These are phyloP conservation scores for Phytopythium boreale DNA, from an alignment of 352 stramenopile genomes.

Conservation along the genomic window DNA sequence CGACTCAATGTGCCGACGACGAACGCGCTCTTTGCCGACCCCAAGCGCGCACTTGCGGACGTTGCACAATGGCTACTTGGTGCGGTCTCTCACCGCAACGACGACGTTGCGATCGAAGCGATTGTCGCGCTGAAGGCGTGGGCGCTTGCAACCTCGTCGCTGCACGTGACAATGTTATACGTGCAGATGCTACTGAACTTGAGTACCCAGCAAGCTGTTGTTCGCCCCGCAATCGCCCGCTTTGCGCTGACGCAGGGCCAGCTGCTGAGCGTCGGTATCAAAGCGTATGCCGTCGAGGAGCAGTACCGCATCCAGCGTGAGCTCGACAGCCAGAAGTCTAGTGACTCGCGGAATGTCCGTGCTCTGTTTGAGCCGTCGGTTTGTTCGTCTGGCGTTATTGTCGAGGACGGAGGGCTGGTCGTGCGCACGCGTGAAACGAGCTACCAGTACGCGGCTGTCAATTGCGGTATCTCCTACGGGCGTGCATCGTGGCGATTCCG, in stretches of 20 bases:
- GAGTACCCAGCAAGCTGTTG: conserved; percentile 6
- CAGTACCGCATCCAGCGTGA: conserved; percentile 25
- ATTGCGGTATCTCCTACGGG: conserved; percentile 64
- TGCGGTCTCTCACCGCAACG: conserved; percentile 36
- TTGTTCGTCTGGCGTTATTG: conserved; percentile 71
- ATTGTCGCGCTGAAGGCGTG: conserved; percentile 61
- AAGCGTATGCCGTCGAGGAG: conserved; percentile 47
- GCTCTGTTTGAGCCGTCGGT: conserved; percentile 78
- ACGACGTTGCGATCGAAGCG: conserved; percentile 60
- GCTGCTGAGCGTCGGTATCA: conserved; percentile 40
- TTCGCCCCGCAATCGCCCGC: conserved; percentile 14
- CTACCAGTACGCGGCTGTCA: conserved; percentile 87
- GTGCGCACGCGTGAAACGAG: conserved; percentile 85
- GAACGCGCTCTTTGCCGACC: conserved; percentile 61
- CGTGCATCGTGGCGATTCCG: conserved; percentile 88
- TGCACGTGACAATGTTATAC: conserved; percentile 69
- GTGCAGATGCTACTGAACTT: conserved; percentile 56
- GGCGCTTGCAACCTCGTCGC: conserved; percentile 77
- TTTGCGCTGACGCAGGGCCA: conserved; percentile 51
- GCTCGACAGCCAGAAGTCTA: conserved; percentile 39
- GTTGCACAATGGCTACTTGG: conserved; percentile 65
- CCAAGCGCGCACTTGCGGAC: conserved; percentile 48
- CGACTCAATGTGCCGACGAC: conserved; percentile 52
- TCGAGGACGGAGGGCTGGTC: conserved; percentile 72
- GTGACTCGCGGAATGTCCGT: conserved; percentile 63